phyloP scores from a whole-genome alignment of 352 stramenopile species.

The Chrysophaeum taylorii region DNA sequence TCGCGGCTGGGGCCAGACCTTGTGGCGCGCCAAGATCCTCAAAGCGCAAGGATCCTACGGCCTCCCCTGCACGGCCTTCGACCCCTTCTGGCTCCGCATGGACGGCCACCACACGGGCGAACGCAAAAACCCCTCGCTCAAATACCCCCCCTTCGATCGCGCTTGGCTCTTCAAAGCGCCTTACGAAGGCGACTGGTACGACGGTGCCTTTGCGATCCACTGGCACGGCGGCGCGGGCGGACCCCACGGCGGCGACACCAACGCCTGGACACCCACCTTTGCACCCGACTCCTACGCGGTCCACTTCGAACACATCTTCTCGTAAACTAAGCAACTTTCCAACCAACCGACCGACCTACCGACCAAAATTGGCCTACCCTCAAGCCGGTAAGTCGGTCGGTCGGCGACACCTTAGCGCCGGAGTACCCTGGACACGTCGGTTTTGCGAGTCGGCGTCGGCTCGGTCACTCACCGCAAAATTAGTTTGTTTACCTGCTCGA shows the following conservation, averaged over 20 bases:
- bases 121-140: not conserved
- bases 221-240: not conserved
- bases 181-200: constrained; percentile 1
- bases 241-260: not conserved
- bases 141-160: not conserved
- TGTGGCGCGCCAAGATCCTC: not conserved
- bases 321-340: no score
- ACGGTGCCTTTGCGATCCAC: constrained; percentile 6
- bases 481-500: no score
- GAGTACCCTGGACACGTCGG: no score
- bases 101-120: constrained; percentile 7
- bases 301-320: not conserved
- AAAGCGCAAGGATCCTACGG: not conserved
- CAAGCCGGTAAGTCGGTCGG: no score
- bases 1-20: not conserved
- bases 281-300: not conserved
- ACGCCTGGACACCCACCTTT: not conserved
- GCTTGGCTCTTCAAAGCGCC: not conserved
- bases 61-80: not conserved
- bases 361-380: no score
- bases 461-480: no score
- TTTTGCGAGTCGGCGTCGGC: no score
- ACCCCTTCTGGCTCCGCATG: constrained; percentile 11
- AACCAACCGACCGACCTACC: no score
- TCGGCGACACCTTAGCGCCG: no score